Base-by-base conservation (phyloP, 2,329 filamentous ascomycete genomes). In the Periconia macrospinosa region DNA sequence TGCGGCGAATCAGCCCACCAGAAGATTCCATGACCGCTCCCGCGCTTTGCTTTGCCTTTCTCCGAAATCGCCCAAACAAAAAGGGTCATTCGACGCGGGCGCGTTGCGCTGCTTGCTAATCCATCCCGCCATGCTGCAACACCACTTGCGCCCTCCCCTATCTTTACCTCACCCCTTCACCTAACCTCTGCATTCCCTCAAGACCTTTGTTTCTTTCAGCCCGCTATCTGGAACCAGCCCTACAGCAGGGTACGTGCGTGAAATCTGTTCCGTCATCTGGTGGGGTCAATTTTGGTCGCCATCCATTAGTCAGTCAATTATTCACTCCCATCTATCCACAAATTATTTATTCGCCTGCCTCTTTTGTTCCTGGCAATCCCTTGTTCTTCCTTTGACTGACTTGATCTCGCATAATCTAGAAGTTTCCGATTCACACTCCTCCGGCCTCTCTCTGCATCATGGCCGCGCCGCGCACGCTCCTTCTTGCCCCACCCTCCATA, bases 401-500 rank as follows among this genome's bases (percentile, higher is more conserved):
- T 30, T 42, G 20, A 41, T 45, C 9, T 27, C n/a, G 23, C 23
- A 27, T 8, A 3, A 14, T 40, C 20, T 33, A 10, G 18, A 11
- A 19, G 9, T 35, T 53, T 49, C 33, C 23, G 18, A 23, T 37
- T 40, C 35, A 14, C 52, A 11, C 45, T 42, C 14, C 27, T 20
- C 30, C 19, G 41, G 23, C 6, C 19, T 60, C 63, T 27, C 23
- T 27, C 8, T 27, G 68, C 66, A 58, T 68, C 61, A 69, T 72
- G 63, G 56, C 71, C 50, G 65, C 73, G 56, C 33, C 11, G 6
- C 85, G 87, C 74, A 93, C 88, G 30, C 87, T 96, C 58, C 86
- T 96, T 41, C 87, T 97, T 57, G 92, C 93, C 30, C 93, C 94
- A 49, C 92, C 94, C 13, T 96, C 92, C 20, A 84, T 97, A 66